Percentiles rank a stretch among this genome's conserved stretches.
phyloP scores from a whole-genome alignment of 192 early-diverging fungal species.

The Entophlyctis luteolus region DNA sequence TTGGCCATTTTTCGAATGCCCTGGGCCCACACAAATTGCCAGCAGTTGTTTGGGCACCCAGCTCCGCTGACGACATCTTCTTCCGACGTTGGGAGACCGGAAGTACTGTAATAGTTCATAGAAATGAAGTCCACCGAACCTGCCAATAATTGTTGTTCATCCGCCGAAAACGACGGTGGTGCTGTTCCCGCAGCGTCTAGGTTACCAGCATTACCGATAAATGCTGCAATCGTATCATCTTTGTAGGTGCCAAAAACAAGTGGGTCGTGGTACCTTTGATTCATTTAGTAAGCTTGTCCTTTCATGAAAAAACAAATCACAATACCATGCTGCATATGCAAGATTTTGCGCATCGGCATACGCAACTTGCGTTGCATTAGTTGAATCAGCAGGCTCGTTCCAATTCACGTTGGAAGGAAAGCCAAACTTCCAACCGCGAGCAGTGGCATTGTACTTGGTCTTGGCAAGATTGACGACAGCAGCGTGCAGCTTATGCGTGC shows the following conservation, averaged over 20 bases:
- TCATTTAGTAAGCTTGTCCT: not conserved
- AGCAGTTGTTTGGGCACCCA: not conserved
- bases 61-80: not conserved
- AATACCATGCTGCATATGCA: not conserved
- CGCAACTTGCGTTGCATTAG: not conserved
- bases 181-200: conserved; percentile 15
- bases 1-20: conserved; percentile 8
- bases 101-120: conserved; percentile 41
- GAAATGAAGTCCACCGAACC: conserved; percentile 42
- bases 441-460: not conserved
- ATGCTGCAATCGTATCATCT: not conserved
- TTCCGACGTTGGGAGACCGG: not conserved
- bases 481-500: conserved; percentile 1
- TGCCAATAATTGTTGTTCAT: conserved; percentile 30
- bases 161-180: conserved; percentile 32
- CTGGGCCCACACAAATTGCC: conserved; percentile 6
- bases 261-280: not conserved
- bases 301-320: not conserved
- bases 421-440: conserved; percentile 17
- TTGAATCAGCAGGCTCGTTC: not conserved
- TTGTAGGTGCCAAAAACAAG: not conserved
- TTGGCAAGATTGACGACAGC: conserved; percentile 14
- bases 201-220: not conserved
- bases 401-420: conserved; percentile 11
- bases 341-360: not conserved